These are phyloP conservation scores for Pseudozyma pruni DNA, from an alignment of 1,284 basidiomycete genomes.

Conservation along the genomic window DNA sequence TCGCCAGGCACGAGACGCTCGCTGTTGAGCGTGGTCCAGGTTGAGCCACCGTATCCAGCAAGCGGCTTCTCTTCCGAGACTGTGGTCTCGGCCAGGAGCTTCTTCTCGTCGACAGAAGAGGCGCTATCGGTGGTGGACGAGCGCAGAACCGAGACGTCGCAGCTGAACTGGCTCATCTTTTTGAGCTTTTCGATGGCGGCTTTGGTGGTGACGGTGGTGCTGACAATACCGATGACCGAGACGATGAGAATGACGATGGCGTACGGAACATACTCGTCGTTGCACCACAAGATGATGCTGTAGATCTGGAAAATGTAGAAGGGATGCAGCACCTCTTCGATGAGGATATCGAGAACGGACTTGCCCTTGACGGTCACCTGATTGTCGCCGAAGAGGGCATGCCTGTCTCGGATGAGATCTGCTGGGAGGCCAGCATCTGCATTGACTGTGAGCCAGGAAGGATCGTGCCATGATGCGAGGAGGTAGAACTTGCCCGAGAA, in stretches of 20 bases:
- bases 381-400: slow-evolving; percentile 47
- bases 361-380: slow-evolving; percentile 43
- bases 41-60: neutral
- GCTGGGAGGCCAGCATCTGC: slow-evolving; percentile 11
- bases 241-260: slow-evolving; percentile 44
- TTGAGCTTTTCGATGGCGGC: slow-evolving; percentile 37
- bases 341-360: slow-evolving; percentile 25
- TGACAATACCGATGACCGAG: slow-evolving; percentile 42
- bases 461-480: slow-evolving; percentile 40
- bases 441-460: slow-evolving; percentile 14
- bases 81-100: neutral
- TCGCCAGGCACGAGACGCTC: slow-evolving; percentile 51
- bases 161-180: slow-evolving; percentile 49
- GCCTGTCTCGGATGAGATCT: slow-evolving; percentile 6
- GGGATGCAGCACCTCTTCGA: slow-evolving; percentile 51
- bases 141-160: slow-evolving; percentile 28
- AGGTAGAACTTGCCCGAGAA: slow-evolving; percentile 37
- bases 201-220: slow-evolving; percentile 48
- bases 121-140: neutral
- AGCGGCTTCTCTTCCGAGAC: slow-evolving; percentile 6
- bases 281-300: slow-evolving; percentile 47
- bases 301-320: slow-evolving; percentile 55
- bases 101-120: slow-evolving; percentile 10
- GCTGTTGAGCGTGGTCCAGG: slow-evolving; percentile 22
- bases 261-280: slow-evolving; percentile 50